These are phyloP conservation scores for Citrus sp. DNA, from an alignment of 345 rosid species.

Conservation along the genomic window DNA sequence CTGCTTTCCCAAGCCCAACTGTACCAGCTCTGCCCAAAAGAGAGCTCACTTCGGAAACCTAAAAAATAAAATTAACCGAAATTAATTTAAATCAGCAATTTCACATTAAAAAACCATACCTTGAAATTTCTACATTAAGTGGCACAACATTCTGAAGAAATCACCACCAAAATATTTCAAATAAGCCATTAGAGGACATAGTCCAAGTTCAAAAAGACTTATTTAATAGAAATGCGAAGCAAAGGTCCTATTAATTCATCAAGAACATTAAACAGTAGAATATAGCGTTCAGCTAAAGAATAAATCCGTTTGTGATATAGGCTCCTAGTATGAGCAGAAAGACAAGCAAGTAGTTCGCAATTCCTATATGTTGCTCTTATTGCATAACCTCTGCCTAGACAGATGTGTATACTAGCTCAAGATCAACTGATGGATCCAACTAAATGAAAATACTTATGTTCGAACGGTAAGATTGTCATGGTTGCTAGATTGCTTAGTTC, in stretches of 20 bases:
- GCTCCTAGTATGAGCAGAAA: background rate
- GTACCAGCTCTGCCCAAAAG: constrained; percentile 88
- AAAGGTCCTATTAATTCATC: background rate
- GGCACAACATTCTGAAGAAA: background rate
- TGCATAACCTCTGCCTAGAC: background rate
- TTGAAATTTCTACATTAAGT: background rate
- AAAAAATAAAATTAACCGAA: constrained; percentile 17
- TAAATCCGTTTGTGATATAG: background rate
- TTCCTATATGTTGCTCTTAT: background rate
- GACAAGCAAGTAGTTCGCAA: background rate
- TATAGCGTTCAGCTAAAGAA: background rate
- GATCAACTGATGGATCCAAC: background rate
- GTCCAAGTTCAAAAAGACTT: background rate
- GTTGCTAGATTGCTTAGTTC: background rate
- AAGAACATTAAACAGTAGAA: background rate
- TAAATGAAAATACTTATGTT: background rate
- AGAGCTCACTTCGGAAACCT: constrained; percentile 94
- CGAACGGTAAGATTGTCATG: background rate
- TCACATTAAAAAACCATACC: background rate
- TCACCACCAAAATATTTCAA: background rate
- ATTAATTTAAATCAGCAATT: background rate
- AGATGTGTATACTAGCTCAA: background rate
- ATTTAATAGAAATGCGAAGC: background rate
- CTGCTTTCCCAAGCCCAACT: constrained; percentile 83
- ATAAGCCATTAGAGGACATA: background rate